Evolutionary conservation across 306 rosid genomes (phyloP).

Genomic region (Dryas drummondii): DNA sequence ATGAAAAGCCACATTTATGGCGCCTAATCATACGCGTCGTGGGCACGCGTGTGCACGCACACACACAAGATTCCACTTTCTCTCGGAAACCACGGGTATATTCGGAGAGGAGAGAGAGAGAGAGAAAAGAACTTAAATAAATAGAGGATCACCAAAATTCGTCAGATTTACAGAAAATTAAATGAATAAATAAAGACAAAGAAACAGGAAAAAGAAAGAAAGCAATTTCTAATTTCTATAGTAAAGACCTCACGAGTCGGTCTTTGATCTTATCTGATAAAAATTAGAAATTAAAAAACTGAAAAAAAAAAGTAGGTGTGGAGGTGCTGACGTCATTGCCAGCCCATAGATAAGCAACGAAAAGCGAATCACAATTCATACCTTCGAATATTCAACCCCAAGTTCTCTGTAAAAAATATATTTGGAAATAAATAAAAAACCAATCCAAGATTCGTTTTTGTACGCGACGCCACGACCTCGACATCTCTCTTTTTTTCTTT

Average conservation of each 20-base stretch:
- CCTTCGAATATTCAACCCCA: conserved; percentile 50
- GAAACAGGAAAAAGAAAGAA: background rate
- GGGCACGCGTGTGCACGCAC: conserved; percentile 11
- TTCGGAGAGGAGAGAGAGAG: conserved; percentile 7
- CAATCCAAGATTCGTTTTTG: conserved; percentile 52
- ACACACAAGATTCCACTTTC: conserved; percentile 7
- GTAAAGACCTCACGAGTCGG: background rate
- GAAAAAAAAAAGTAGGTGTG: background rate
- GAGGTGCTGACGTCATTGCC: conserved; percentile 40
- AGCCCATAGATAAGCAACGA: conserved; percentile 37
- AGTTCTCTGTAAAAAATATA: background rate
- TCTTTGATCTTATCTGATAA: conserved; percentile 52
- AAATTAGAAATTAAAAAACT: background rate
- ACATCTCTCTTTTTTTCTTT: conserved; percentile 19
- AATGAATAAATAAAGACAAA: background rate
- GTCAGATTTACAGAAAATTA: background rate
- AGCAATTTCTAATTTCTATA: background rate
- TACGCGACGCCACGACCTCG: conserved; percentile 95
- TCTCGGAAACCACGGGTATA: conserved; percentile 16
- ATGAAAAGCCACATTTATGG: conserved; percentile 23
- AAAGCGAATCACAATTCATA: conserved; percentile 35
- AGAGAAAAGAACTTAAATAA: background rate
- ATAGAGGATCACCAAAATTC: background rate
- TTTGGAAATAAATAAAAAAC: conserved; percentile 17
- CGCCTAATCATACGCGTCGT: conserved; percentile 21